A percentile compares a stretch with the other conserved stretches of the same genome.
These are phyloP conservation scores for Phaseolus lunatus DNA, from an alignment of 306 rosid genomes.

Conservation along the genomic window DNA sequence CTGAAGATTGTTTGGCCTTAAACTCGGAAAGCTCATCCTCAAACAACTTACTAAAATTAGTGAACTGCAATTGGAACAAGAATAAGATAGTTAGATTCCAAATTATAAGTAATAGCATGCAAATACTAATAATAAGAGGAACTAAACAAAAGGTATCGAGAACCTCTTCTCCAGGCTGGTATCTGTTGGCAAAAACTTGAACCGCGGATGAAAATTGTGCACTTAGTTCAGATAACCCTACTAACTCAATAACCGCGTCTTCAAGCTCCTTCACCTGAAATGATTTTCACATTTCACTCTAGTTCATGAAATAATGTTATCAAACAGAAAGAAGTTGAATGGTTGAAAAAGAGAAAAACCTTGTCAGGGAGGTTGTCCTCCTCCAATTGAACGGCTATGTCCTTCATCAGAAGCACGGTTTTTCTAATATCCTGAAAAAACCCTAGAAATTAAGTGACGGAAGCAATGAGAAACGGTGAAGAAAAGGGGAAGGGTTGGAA, in stretches of 20 bases:
- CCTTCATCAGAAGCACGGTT: constrained; percentile 66
- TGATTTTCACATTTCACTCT: constrained; percentile 25
- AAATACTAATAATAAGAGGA: neutral
- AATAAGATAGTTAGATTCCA: constrained; percentile 35
- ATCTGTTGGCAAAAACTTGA: constrained; percentile 63
- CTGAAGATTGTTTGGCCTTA: constrained; percentile 57
- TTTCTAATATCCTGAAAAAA: constrained; percentile 69
- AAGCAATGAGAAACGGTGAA: constrained; percentile 19
- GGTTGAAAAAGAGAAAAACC: constrained; percentile 48
- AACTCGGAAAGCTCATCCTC: constrained; percentile 62
- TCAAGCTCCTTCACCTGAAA: constrained; percentile 81
- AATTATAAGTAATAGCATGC: neutral
- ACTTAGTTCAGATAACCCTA: constrained; percentile 56
- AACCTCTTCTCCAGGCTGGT: constrained; percentile 79
- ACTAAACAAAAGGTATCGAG: neutral
- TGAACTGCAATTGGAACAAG: constrained; percentile 54
- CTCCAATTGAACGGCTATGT: constrained; percentile 82
- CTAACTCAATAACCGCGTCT: constrained; percentile 66
- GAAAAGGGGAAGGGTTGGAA: constrained; percentile 6
- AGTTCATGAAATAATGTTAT: neutral
- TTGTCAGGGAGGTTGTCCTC: constrained; percentile 58
- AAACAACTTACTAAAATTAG: constrained; percentile 73
- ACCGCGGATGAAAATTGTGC: constrained; percentile 65
- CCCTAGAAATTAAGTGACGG: constrained; percentile 25
- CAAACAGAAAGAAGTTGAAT: neutral